Conservation (phyloP, 2,329 filamentous ascomycete species). For the Pseudogymnoascus sp. region DNA sequence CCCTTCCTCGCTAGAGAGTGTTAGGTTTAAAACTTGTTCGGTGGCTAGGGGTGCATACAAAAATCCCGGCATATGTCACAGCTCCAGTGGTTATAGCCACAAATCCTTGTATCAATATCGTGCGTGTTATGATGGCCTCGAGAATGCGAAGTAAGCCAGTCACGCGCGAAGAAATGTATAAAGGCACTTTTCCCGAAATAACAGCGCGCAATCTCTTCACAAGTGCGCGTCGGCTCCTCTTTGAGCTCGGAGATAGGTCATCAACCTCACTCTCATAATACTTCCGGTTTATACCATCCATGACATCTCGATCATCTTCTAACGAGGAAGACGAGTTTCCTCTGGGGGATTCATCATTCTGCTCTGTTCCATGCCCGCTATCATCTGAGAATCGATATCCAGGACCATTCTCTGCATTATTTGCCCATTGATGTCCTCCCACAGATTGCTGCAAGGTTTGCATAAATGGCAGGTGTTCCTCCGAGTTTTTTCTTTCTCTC, state of each 20-base stretch:
- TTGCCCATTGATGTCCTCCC: constrained; percentile 41
- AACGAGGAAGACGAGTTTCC: constrained; percentile 57
- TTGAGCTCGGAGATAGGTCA: neutral
- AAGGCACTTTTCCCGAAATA: constrained; percentile 25
- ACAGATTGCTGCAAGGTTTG: constrained; percentile 51
- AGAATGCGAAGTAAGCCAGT: constrained; percentile 41
- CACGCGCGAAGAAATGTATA: constrained; percentile 45
- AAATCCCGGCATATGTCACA: constrained; percentile 72
- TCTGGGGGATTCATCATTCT: constrained; percentile 56
- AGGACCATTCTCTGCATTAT: constrained; percentile 23
- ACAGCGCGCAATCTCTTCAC: neutral
- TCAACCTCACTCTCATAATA: constrained; percentile 34
- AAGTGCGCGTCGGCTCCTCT: neutral
- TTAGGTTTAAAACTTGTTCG: neutral
- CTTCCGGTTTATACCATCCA: neutral
- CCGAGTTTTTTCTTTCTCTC: constrained; percentile 24
- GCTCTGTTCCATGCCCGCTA: constrained; percentile 65
- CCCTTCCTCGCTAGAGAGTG: constrained; percentile 47
- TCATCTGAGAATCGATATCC: constrained; percentile 53
- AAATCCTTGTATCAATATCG: constrained; percentile 72
- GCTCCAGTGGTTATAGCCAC: constrained; percentile 62
- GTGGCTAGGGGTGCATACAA: constrained; percentile 49
- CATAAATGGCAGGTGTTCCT: constrained; percentile 52
- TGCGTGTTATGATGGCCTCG: constrained; percentile 65
- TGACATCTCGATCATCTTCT: constrained; percentile 35